Conservation (phyloP, 2,329 filamentous ascomycete species). For the Beauveria scarabaeidicola region DNA sequence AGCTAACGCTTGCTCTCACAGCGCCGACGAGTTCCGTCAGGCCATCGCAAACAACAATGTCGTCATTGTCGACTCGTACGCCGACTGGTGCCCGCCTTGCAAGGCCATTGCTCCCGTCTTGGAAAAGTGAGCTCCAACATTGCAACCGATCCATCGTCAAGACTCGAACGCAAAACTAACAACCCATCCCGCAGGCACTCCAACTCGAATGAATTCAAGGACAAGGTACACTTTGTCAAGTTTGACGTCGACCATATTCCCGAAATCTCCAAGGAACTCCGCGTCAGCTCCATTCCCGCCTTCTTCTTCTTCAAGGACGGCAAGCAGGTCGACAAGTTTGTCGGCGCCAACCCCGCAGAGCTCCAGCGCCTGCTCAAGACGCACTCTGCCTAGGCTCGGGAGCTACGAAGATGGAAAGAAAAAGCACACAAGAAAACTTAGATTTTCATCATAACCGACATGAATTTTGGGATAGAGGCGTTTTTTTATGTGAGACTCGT, state of each 20-base stretch:
- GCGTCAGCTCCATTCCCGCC: slow-evolving; percentile 85
- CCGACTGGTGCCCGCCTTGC: slow-evolving; percentile 91
- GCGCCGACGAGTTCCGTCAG: slow-evolving; percentile 11
- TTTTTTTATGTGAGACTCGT: neutral
- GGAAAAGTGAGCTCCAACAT: slow-evolving; percentile 19
- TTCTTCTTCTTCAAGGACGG: slow-evolving; percentile 80
- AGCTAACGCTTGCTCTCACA: neutral
- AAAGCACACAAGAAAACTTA: neutral
- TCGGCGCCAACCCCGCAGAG: slow-evolving; percentile 72
- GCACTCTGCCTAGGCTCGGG: slow-evolving; percentile 9
- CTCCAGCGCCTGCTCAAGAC: slow-evolving; percentile 41
- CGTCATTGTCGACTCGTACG: slow-evolving; percentile 79
- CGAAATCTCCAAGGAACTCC: slow-evolving; percentile 67
- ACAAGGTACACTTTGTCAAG: slow-evolving; percentile 70
- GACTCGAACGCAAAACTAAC: neutral
- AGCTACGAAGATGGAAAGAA: neutral
- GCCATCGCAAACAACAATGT: slow-evolving; percentile 36
- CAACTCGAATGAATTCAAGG: slow-evolving; percentile 37
- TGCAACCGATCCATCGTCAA: neutral
- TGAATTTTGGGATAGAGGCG: neutral
- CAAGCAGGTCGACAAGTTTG: slow-evolving; percentile 61
- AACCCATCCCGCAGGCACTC: slow-evolving; percentile 16
- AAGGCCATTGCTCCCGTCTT: slow-evolving; percentile 78
- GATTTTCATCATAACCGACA: neutral
- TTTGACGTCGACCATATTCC: slow-evolving; percentile 80